Percentiles rank a stretch among this genome's conserved stretches.
Evolutionary conservation across 176 grass and related monocot genomes (phyloP).

Genomic region (Hordeum vulgare): DNA sequence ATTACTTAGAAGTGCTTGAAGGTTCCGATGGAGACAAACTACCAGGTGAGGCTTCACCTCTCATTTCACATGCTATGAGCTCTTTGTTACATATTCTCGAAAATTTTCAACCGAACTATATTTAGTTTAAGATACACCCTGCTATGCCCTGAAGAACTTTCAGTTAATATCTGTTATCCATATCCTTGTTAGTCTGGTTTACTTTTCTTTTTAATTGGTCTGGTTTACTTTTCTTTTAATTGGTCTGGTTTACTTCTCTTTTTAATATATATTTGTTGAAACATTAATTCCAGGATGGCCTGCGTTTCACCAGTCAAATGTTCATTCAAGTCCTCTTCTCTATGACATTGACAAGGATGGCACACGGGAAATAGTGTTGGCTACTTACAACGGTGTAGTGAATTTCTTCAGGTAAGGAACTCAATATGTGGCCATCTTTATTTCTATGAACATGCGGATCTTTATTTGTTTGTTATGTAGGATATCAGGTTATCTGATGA

Average conservation of each 20-base stretch:
- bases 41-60: conserved; percentile 43
- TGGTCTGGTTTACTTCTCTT: neutral
- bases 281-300: conserved; percentile 60
- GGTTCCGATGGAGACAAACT: conserved; percentile 96
- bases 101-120: neutral
- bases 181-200: neutral
- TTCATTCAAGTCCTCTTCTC: conserved; percentile 84
- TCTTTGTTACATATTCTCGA: conserved; percentile 3
- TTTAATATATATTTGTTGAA: conserved; percentile 4
- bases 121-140: neutral
- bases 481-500: conserved; percentile 92
- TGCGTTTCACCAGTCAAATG: conserved; percentile 93
- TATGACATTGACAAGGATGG: conserved; percentile 95
- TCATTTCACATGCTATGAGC: conserved; percentile 10
- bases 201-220: conserved; percentile 10
- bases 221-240: neutral
- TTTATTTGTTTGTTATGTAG: conserved; percentile 52
- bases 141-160: conserved; percentile 13
- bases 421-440: neutral
- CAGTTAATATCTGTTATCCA: neutral
- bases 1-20: conserved; percentile 98
- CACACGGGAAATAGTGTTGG: conserved; percentile 76
- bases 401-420: conserved; percentile 79
- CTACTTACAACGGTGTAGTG: conserved; percentile 90
- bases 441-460: neutral